Base-by-base conservation (phyloP, 805 yeast genomes). In the Grigorovia yakushimaensis region DNA sequence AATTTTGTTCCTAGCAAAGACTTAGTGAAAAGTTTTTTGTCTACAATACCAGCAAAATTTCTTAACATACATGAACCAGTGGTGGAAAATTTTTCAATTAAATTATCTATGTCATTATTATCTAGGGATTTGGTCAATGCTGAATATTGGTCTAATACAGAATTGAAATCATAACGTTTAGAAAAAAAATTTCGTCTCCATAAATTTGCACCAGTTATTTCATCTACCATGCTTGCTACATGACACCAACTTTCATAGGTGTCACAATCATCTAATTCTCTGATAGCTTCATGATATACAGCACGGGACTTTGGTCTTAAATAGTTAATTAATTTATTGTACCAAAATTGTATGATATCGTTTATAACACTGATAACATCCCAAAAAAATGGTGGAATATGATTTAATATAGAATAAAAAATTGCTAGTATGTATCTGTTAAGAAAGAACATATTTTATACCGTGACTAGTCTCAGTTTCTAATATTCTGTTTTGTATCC, bases 21-120 rank as follows among this genome's bases (percentile, higher is more conserved):
- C 48, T 88, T 80, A 47, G 83, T 83, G 69, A 85, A 91, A 41
- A 93, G 68, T 46, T 81, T 76, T 52, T 82, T 80, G 54, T 83
- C 85, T 1, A 94, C 77, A 4, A 93, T 87, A 0, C 95, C 94
- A 6, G 95, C 98, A 68, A 91, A 85, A 60, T 93, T 93, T 39
- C 98, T 69, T 35, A 93, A 69, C 58, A 88, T 74, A 0, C 64
- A 58, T 1, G 69, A 66, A 6, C 96, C 95, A 0, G 95, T 71
- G 0, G 73, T 83, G 39, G 96, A 68, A 42, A 91, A 73, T 37
- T 83, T 68, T 19, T 84, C 79, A 67, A 84, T 73, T 18, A 88
- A 68, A 33, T 71, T 66, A 19, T 71, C 72, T 1, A 79, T 69
- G 61, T 88, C 87, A 7, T 40, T 51, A 47, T 71, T 69, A 23